Conservation (phyloP, 352 stramenopile genomes). For the Globisporangium cystogenes region DNA sequence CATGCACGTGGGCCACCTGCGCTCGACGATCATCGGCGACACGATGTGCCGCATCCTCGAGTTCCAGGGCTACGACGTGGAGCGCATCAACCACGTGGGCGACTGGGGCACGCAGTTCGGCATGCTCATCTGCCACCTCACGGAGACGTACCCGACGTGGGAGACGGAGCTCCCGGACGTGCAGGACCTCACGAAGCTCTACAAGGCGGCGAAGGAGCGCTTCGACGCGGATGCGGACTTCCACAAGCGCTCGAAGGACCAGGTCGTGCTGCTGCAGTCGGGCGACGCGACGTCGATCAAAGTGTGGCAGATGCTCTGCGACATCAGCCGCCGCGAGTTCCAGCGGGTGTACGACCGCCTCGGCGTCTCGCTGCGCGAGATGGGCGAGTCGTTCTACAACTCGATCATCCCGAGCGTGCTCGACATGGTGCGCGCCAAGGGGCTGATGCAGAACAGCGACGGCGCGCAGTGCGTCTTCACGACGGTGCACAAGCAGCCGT, state of each 20-base stretch:
- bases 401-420: constrained; percentile 84
- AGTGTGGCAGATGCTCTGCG: constrained; percentile 78
- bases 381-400: constrained; percentile 88
- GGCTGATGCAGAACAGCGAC: constrained; percentile 88
- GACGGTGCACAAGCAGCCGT: constrained; percentile 86
- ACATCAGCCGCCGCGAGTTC: constrained; percentile 81
- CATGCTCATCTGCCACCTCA: constrained; percentile 99
- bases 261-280: constrained; percentile 98
- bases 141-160: constrained; percentile 95
- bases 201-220: constrained; percentile 91
- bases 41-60: constrained; percentile 85
- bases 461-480: constrained; percentile 90
- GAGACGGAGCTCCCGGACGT: constrained; percentile 93
- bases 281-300: constrained; percentile 78
- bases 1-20: constrained; percentile 87
- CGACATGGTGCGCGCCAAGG: constrained; percentile 83
- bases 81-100: constrained; percentile 81
- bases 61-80: constrained; percentile 80
- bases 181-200: constrained; percentile 92
- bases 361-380: constrained; percentile 65
- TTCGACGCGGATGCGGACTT: constrained; percentile 97
- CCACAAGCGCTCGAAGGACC: constrained; percentile 94
- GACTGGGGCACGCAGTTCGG: constrained; percentile 96
- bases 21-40: constrained; percentile 90
- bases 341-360: constrained; percentile 85